Conservation (phyloP, 2,329 filamentous ascomycete species). For the Penicillium fuscoglaucum region DNA sequence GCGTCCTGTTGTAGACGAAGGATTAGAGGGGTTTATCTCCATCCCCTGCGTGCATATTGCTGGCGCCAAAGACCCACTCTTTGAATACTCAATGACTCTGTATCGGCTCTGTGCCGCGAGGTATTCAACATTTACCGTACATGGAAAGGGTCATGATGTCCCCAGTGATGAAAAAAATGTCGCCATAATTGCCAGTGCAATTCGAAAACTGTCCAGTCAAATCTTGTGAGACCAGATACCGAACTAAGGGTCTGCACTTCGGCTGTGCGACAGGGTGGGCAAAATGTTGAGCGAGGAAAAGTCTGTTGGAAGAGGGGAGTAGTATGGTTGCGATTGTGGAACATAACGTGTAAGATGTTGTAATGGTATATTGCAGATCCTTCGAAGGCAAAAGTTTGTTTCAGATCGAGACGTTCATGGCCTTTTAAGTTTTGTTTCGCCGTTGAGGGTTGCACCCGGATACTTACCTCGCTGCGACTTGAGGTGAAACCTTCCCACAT, state of each 20-base stretch:
- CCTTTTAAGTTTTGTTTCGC: background rate
- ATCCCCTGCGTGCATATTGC: slow-evolving; percentile 30
- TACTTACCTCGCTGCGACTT: slow-evolving; percentile 5
- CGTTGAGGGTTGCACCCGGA: slow-evolving; percentile 12
- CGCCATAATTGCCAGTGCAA: slow-evolving; percentile 23
- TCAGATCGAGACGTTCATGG: background rate
- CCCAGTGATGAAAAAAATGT: slow-evolving; percentile 29
- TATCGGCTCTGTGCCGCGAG: slow-evolving; percentile 26
- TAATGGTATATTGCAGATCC: background rate
- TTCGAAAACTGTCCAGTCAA: slow-evolving; percentile 22
- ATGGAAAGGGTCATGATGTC: slow-evolving; percentile 31
- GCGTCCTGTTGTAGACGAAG: slow-evolving; percentile 24
- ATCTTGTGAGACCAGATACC: slow-evolving; percentile 10
- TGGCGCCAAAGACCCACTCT: slow-evolving; percentile 27
- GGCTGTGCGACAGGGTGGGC: background rate
- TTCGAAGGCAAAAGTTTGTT: background rate
- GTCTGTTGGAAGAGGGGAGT: background rate
- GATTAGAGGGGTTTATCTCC: slow-evolving; percentile 27
- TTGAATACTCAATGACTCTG: slow-evolving; percentile 27
- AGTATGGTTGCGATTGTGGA: background rate
- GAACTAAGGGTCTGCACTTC: background rate
- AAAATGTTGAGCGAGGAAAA: background rate
- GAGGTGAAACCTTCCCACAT: background rate
- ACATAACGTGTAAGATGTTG: background rate
- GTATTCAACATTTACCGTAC: slow-evolving; percentile 26